A percentile compares a stretch with the other conserved stretches of the same genome.
Evolutionary conservation across 345 rosid genomes (phyloP).

Genomic region (Barbarea vulgaris): DNA sequence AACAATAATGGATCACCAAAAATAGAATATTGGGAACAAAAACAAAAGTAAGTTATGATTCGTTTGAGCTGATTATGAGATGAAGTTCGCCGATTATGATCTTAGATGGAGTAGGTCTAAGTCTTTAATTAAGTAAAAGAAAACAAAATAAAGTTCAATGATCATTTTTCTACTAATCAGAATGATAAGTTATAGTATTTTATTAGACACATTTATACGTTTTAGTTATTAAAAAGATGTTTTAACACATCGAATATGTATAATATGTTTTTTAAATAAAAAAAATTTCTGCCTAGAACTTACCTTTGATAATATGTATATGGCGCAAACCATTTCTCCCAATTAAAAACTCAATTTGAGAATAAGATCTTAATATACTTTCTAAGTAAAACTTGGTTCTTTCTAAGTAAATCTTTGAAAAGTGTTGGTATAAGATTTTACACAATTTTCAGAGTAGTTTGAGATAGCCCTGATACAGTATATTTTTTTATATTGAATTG

Average conservation of each 20-base stretch:
- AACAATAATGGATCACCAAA: not conserved
- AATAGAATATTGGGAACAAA: not conserved
- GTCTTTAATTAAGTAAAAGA: not conserved
- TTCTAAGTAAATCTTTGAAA: not conserved
- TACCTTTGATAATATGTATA: no score
- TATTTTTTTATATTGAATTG: not conserved
- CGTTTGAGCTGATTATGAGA: not conserved
- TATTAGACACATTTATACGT: not conserved
- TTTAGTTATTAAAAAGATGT: no score
- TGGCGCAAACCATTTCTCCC: not conserved
- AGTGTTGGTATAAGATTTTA: not conserved
- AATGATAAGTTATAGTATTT: not conserved
- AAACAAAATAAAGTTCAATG: not conserved
- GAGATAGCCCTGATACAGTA: not conserved
- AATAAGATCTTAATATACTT: not conserved
- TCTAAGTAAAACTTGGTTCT: not conserved
- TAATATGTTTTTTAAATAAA: no score
- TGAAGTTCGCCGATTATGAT: not conserved
- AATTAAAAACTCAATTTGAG: not conserved
- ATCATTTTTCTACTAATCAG: not conserved
- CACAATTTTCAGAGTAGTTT: not conserved
- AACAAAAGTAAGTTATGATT: not conserved
- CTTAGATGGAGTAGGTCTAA: not conserved
- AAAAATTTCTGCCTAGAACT: no score
- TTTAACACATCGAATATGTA: no score